A percentile compares a stretch with the other conserved stretches of the same genome.
These are phyloP conservation scores for Melaleuca alternifolia DNA, from an alignment of 345 rosid species.

Conservation along the genomic window DNA sequence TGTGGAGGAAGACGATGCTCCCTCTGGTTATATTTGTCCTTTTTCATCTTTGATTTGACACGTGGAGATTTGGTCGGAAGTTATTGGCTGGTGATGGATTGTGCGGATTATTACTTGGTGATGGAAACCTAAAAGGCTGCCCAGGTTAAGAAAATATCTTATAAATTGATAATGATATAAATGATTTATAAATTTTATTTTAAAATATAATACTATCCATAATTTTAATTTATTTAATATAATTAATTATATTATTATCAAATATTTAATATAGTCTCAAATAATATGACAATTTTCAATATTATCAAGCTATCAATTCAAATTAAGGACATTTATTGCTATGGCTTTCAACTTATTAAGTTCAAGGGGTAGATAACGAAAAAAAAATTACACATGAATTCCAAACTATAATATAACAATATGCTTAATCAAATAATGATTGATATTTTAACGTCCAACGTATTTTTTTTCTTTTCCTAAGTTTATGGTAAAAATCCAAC, in stretches of 20 bases:
- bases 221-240: fast-evolving
- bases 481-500: neutral
- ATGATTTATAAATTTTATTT: fast-evolving
- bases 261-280: fast-evolving
- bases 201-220: fast-evolving
- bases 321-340: neutral
- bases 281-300: no score
- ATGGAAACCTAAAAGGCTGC: neutral
- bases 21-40: neutral
- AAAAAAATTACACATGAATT: neutral
- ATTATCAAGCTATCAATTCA: neutral
- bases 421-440: neutral
- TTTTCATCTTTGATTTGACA: neutral
- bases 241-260: fast-evolving
- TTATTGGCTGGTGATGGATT: neutral
- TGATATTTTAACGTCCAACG: fast-evolving
- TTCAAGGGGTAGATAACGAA: neutral
- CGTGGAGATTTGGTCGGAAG: neutral
- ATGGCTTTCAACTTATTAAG: neutral
- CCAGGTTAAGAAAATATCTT: no score
- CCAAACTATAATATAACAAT: neutral
- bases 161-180: neutral
- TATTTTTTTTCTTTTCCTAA: neutral
- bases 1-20: neutral
- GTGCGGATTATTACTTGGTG: neutral